These are phyloP conservation scores for Rhodotorula kratochvilovae DNA, from an alignment of 768 basidiomycete species.

Conservation along the genomic window DNA sequence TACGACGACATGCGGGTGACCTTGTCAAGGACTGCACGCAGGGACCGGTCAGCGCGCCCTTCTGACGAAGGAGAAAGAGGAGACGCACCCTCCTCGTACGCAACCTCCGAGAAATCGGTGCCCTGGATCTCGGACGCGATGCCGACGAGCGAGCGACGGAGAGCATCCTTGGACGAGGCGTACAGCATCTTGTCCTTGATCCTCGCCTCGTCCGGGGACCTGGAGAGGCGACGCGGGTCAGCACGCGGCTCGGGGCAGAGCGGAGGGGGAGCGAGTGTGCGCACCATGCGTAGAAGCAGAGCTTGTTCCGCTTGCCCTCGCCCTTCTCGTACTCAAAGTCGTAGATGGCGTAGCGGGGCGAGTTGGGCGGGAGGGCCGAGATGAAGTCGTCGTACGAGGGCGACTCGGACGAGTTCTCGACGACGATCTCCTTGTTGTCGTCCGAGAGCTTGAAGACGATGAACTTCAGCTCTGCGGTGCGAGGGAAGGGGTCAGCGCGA, in stretches of 20 bases:
- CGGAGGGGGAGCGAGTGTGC: slow-evolving; percentile 43
- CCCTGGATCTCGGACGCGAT: slow-evolving; percentile 78
- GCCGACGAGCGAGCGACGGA: slow-evolving; percentile 69
- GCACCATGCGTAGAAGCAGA: slow-evolving; percentile 79
- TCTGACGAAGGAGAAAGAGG: not conserved
- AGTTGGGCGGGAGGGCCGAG: slow-evolving; percentile 63
- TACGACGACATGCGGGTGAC: slow-evolving; percentile 41
- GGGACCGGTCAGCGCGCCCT: not conserved
- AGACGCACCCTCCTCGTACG: slow-evolving; percentile 61
- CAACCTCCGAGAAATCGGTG: slow-evolving; percentile 70
- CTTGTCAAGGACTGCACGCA: slow-evolving; percentile 44
- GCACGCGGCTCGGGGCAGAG: not conserved
- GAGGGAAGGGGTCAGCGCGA: not conserved
- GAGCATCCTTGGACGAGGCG: slow-evolving; percentile 77
- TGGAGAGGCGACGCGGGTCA: slow-evolving; percentile 45
- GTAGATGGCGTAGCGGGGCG: slow-evolving; percentile 81
- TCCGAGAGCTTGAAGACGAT: slow-evolving; percentile 66
- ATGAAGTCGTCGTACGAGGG: slow-evolving; percentile 68
- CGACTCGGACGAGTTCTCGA: slow-evolving; percentile 60
- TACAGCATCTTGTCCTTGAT: slow-evolving; percentile 90
- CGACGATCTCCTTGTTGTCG: slow-evolving; percentile 66
- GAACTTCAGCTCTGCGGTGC: slow-evolving; percentile 60
- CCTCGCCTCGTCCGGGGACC: slow-evolving; percentile 80
- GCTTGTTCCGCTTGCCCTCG: slow-evolving; percentile 75
- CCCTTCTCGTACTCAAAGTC: slow-evolving; percentile 78